Base-by-base conservation (phyloP, 2,329 filamentous ascomycete species). In the Colletotrichum sp. region DNA sequence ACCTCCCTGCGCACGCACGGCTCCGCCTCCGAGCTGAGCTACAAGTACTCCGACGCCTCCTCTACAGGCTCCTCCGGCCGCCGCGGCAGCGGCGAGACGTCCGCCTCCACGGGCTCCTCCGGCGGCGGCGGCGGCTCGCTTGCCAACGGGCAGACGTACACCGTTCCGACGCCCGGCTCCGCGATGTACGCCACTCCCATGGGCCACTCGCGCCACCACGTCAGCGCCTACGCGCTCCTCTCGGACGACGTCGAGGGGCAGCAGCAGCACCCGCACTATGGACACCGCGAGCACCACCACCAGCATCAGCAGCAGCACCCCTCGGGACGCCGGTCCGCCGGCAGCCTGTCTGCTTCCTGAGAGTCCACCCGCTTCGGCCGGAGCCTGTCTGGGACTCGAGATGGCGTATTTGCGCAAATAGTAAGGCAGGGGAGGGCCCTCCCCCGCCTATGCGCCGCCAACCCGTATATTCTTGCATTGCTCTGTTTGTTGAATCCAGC, bases 11-110 rank as follows among this genome's bases (percentile, higher is more conserved):
- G 77, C 15, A 68, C 49, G 12, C 77, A 72, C 15, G 64, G 66
- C n/a, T 77, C 78, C 62, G 39, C 39, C 12, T 68, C 68, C 13
- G 78, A 79, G 8, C 16, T 77, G 18, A 71, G 69, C n/a, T 79
- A 79, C 44, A 72, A 77, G 26, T 79, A 79, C 70, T 70, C 63
- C 26, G 75, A 78, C n/a, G 26, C 60, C 18, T 73, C 72, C 6
- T 36, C 36, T 10, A 28, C 60, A 7, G 63, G 36, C 7, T 16
- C 44, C 44, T 52, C 52, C 24, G 64, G 73, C 15, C 69, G 74
- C 18, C 74, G 74, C 24, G 57, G 73, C n/a, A 70, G 72, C 69
- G 73, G 69, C 36, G 66, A 63, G 66, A 67, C 74, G 15, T 39
- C 65, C 12, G 36, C 57, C 7, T 69, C 73, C 44, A 5, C 44